Evolutionary conservation across 148 eudicot species (phyloP), one percentile per base, ranked within the genome.

Genomic region (Limonium bicolor): DNA sequence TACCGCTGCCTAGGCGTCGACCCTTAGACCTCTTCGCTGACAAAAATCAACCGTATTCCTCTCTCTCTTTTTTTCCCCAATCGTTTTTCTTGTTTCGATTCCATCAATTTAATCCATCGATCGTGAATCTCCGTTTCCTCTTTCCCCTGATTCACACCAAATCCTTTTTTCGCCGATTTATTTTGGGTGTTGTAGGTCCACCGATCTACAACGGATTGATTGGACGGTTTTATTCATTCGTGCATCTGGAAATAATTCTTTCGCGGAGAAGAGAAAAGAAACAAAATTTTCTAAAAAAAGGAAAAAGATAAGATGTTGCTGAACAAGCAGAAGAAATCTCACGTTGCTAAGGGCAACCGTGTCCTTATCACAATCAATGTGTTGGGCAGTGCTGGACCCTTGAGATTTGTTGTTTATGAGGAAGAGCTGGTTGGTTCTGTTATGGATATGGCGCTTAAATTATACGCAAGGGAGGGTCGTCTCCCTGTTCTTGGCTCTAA

Each of bases 401-500:
- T 83, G 39, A 55, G 77, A 20, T 76, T 76, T 36, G 72, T 83
- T 25, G 94, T 76, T 35, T 72, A 70, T 24, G 88, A 73, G 29
- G 69, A 52, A 3, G 78, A 83, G 14, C 51, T 41, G n/a, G 88
- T 68, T 10, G 54, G 62, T 6, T 33, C 49, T 11, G 76, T 79
- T 6, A 68, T 76, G 0, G 67, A 70, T 44, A 63, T 68, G 36
- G 70, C 77, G 33, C 43, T 83, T 48, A 73, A 79, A 54, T 25
- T 67, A 17, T 79, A 79, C 58, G 78, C 74, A 12, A 80, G 85
- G 2, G 79, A 76, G 35, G 83, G 80, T 0, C 66, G 94, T 17
- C 77, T 79, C n/a, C 94, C 94, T 5, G 40, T 63, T 63, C 88
- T 83, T 9, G 81, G 81, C 2, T 65, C 78, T 3, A 62, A 66